Evolutionary conservation across 371 early-diverging fungal species (phyloP), one percentile per base, ranked within the genome.

Genomic region (Rhizomucor pusillus): DNA sequence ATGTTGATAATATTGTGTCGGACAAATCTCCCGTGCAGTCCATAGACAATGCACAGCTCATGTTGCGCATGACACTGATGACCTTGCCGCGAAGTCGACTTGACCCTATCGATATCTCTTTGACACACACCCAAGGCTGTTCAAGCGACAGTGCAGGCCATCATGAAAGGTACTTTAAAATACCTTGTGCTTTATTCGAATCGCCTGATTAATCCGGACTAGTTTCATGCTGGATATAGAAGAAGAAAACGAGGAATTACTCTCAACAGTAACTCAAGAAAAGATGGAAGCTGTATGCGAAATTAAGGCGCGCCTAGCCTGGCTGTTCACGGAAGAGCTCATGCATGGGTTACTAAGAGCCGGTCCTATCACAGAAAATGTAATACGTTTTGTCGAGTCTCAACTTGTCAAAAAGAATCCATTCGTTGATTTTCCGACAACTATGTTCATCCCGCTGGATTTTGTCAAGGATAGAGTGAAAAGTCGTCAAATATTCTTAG

Each of bases 321-420:
- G 80, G 81, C 59, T 89, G 0, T 74, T 90, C 39, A 85, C 88
- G 37, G 88, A 90, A 54, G 90, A 90, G 66, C 80, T 90, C 12
- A 84, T 91, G 80, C 85, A 88, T 54, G 82, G 83, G 1, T 58
- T 91, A 7, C 63, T 91, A 41, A 74, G 80, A 14, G 68, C 85
- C 18, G 66, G 78, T 0, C 84, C 83, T 1, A 67, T 87, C 0
- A 79, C 80, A 0, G 61, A 72, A 29, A 66, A 75, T 10, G 80
- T 86, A 0, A 57, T 90, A 18, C 69, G 73, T 6, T 81, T 81
- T 53, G 77, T 90, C 19, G 83, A 86, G 59, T 62, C 73, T 1
- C 84, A 85, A 41, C 57, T 87, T 29, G 77, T 76, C 59, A 77
- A 81, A 43, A 86, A 84, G 57, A 81, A 81, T 56, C 79, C 75